Conservation (phyloP, 176 grass and related monocot species). For the Raddia distichophylla region DNA sequence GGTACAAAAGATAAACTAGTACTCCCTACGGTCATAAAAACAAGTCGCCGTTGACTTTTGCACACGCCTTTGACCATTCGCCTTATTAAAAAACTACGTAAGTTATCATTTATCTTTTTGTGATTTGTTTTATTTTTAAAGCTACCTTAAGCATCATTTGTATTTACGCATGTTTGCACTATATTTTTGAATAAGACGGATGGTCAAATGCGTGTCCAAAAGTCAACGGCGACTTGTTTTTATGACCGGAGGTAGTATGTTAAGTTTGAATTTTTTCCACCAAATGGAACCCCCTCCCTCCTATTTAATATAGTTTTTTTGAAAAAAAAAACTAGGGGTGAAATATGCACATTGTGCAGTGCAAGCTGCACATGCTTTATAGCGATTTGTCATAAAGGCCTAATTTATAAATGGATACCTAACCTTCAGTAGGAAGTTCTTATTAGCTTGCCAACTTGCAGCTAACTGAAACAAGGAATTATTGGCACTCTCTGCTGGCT, state of each 20-base stretch:
- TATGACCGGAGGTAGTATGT: not conserved
- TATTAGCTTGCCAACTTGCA: slow-evolving; percentile 96
- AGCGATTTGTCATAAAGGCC: not conserved
- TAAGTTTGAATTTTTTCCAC: not conserved
- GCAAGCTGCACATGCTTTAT: not conserved
- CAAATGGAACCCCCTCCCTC: not conserved
- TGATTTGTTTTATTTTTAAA: no score
- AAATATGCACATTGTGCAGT: not conserved
- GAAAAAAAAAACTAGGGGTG: not conserved
- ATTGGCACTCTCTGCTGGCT: slow-evolving; percentile 45
- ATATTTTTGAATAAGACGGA: no score
- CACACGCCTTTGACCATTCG: no score
- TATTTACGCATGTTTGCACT: no score
- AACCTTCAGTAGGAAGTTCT: slow-evolving; percentile 94
- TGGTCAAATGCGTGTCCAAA: no score
- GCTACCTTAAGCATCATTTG: no score
- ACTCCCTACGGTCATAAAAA: no score
- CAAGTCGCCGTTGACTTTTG: no score
- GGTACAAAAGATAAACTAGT: not conserved
- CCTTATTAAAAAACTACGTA: no score
- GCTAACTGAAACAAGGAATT: slow-evolving; percentile 80
- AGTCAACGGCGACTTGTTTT: no score
- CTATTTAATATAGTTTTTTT: not conserved
- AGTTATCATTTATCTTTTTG: no score
- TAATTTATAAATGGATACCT: slow-evolving; percentile 27